These are phyloP conservation scores for Hippophae gyantsensis DNA, from an alignment of 306 rosid genomes.

Conservation along the genomic window DNA sequence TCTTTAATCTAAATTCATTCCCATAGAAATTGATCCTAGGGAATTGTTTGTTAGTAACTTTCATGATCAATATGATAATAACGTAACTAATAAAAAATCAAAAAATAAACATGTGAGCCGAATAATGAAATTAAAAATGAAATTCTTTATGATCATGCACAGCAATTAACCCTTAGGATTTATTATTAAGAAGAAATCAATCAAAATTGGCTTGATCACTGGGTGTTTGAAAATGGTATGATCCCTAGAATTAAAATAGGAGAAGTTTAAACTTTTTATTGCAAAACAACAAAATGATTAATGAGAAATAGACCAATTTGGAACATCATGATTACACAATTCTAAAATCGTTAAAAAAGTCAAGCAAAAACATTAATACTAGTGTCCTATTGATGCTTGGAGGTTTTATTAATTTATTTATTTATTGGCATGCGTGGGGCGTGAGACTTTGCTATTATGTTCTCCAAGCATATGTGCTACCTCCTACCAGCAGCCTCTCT, in stretches of 20 bases:
- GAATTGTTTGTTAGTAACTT: too few relatives aligned
- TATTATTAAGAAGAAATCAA: slow-evolving; percentile 13
- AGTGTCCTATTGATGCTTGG: slow-evolving; percentile 12
- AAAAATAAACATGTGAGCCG: too few relatives aligned
- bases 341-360: slow-evolving; percentile 13
- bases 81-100: too few relatives aligned
- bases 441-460: slow-evolving; percentile 35
- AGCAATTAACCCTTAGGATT: too few relatives aligned
- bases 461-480: slow-evolving; percentile 12
- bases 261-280: background rate
- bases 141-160: too few relatives aligned
- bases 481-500: background rate
- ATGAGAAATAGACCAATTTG: slow-evolving; percentile 35
- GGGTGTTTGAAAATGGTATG: slow-evolving; percentile 16
- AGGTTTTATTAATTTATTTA: background rate
- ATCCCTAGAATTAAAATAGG: slow-evolving; percentile 23
- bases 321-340: slow-evolving; percentile 58
- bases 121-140: too few relatives aligned
- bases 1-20: too few relatives aligned
- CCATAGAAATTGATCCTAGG: too few relatives aligned
- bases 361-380: slow-evolving; percentile 7
- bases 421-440: slow-evolving; percentile 34
- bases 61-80: too few relatives aligned
- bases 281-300: slow-evolving; percentile 66
- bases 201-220: slow-evolving; percentile 24